Conservation (phyloP, 2,329 filamentous ascomycete genomes). For the Phialophora macrospora region DNA sequence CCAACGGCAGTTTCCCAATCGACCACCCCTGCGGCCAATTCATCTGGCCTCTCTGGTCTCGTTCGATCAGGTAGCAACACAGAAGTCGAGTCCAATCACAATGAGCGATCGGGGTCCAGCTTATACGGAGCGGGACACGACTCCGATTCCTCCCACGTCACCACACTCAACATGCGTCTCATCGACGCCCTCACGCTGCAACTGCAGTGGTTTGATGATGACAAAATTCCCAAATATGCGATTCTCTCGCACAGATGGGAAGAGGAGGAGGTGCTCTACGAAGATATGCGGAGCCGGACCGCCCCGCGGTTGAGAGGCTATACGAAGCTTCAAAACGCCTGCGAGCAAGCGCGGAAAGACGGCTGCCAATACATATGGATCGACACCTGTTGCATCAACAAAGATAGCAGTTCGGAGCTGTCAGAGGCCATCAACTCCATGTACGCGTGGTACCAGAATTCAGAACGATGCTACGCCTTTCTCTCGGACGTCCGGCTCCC, state of each 20-base stretch:
- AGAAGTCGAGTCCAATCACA: neutral
- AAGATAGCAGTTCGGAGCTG: slow-evolving; percentile 44
- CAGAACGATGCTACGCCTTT: slow-evolving; percentile 45
- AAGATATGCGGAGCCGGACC: slow-evolving; percentile 23
- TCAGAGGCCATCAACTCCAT: slow-evolving; percentile 43
- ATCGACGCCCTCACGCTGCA: slow-evolving; percentile 30
- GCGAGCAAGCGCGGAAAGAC: slow-evolving; percentile 38
- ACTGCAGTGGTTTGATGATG: slow-evolving; percentile 27
- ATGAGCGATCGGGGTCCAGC: neutral
- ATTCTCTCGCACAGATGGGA: slow-evolving; percentile 40
- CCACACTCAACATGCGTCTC: slow-evolving; percentile 27
- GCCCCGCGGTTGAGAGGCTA: slow-evolving; percentile 34
- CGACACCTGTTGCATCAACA: slow-evolving; percentile 50
- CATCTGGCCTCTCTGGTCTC: neutral
- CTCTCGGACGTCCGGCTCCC: slow-evolving; percentile 34
- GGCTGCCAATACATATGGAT: slow-evolving; percentile 44
- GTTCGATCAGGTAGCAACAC: neutral
- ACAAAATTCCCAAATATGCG: slow-evolving; percentile 34
- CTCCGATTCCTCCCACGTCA: neutral
- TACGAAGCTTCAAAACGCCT: slow-evolving; percentile 39
- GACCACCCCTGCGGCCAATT: too few species aligned
- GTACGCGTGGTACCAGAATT: slow-evolving; percentile 44
- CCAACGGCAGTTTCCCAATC: neutral
- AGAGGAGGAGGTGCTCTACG: slow-evolving; percentile 35
- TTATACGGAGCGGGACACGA: neutral